Evolutionary conservation across 164 flowering plant species (phyloP).

Genomic region (Taxillus chinensis): DNA sequence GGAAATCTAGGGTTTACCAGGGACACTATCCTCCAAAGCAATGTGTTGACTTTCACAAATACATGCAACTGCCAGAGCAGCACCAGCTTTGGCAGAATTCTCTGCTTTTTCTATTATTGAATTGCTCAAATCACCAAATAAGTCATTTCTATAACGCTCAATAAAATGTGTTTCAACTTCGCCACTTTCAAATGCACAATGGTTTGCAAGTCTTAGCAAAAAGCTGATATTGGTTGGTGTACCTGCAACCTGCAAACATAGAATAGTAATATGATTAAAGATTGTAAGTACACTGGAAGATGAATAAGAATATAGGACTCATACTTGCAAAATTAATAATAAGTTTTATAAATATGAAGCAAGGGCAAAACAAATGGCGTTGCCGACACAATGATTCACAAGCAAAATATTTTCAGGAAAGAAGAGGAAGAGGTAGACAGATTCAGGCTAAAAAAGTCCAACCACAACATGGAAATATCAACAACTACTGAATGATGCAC

Average conservation of each 20-base stretch:
- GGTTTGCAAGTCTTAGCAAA: conserved; percentile 64
- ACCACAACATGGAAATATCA: too few relatives aligned
- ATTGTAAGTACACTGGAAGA: too few relatives aligned
- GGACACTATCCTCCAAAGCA: conserved; percentile 18
- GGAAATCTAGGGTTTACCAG: conserved; percentile 31
- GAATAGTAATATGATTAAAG: neutral
- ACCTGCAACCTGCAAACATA: conserved; percentile 77
- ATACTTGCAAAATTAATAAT: too few relatives aligned
- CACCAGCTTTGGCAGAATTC: conserved; percentile 41
- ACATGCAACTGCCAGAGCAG: conserved; percentile 73
- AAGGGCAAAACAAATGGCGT: too few relatives aligned
- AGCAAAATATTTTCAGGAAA: too few relatives aligned
- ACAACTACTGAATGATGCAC: too few relatives aligned
- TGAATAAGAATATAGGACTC: neutral
- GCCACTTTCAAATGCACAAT: conserved; percentile 74
- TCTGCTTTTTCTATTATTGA: conserved; percentile 23
- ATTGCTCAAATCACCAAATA: conserved; percentile 45
- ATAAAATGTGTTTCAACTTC: conserved; percentile 92
- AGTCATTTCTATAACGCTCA: conserved; percentile 67
- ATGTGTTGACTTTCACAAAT: conserved; percentile 47
- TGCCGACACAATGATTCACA: too few relatives aligned
- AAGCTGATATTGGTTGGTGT: conserved; percentile 85
- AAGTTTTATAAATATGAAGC: neutral
- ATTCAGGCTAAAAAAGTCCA: too few relatives aligned
- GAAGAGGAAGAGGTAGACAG: too few relatives aligned